phyloP scores from a whole-genome alignment of 495 filamentous ascomycete species.

The Neurospora tetraspora region DNA sequence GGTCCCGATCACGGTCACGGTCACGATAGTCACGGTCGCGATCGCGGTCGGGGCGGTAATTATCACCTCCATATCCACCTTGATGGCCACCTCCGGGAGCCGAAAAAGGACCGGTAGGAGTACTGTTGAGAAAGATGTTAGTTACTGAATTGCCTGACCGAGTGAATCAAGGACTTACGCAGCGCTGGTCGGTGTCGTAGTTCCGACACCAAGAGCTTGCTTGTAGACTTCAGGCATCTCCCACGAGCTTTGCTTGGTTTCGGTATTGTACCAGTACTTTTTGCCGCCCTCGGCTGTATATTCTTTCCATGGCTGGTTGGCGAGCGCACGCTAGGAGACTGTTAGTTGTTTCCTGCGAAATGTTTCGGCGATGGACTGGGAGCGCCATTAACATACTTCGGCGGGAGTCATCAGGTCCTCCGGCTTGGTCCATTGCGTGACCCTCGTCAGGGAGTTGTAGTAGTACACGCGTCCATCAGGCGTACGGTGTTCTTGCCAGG shows the following conservation, averaged over 20 bases:
- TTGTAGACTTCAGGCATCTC: slow-evolving; percentile 84
- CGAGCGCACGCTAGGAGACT: slow-evolving; percentile 56
- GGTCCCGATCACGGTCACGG: slow-evolving; percentile 19
- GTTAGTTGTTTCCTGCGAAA: background rate
- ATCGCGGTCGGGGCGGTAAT: slow-evolving; percentile 23
- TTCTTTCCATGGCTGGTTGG: slow-evolving; percentile 86
- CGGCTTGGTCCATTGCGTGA: slow-evolving; percentile 90
- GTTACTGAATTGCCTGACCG: background rate
- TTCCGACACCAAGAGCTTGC: slow-evolving; percentile 46
- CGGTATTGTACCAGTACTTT: slow-evolving; percentile 90
- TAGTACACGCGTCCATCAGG: slow-evolving; percentile 86
- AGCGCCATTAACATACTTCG: slow-evolving; percentile 49
- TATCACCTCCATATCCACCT: slow-evolving; percentile 20
- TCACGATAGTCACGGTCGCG: background rate
- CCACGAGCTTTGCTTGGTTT: slow-evolving; percentile 90
- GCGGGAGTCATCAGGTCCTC: slow-evolving; percentile 76
- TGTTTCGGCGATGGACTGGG: background rate
- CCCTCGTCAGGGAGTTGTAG: slow-evolving; percentile 78
- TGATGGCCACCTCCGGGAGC: slow-evolving; percentile 49
- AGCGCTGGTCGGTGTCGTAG: slow-evolving; percentile 38
- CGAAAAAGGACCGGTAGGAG: slow-evolving; percentile 55
- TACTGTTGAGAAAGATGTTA: slow-evolving; percentile 17
- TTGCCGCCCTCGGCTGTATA: slow-evolving; percentile 76
- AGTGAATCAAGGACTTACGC: slow-evolving; percentile 44
- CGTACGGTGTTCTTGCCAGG: slow-evolving; percentile 80